Evolutionary conservation across 2,329 filamentous ascomycete species (phyloP), one percentile per base, ranked within the genome.

Genomic region (Cladosporium sp.): DNA sequence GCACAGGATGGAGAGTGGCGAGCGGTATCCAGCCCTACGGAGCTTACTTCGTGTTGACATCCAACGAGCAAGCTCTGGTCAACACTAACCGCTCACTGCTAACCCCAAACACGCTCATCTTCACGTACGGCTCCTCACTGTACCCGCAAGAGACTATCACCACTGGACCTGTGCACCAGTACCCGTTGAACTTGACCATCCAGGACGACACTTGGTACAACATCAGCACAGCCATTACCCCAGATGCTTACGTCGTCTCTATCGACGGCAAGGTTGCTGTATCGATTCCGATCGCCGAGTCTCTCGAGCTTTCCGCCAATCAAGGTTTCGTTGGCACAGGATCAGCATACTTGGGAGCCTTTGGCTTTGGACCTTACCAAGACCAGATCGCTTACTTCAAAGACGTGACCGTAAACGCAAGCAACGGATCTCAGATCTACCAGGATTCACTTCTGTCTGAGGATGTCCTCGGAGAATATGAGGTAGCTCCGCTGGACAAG

Each of bases 311-410:
- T 65, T 70, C 65, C 28, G 52, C 12, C 66, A 21, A 26, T 2
- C 15, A n/a, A 26, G n/a, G 54, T 18, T 59, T 26, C n/a, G 24
- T 41, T 4, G 54, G 63, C 21, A 47, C 62, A 1, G 63, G 63
- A 5, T 65, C 63, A 4, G 21, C 54, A 7, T 51, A 49, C 58
- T 62, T n/a, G 26, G 78, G 78, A 11, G 73, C 75, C 1, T 81
- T 78, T 66, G 80, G 78, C 0, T 80, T 82, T 57, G 80, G 81
- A 0, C 76, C 76, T 0, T 81, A 73, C 68, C 75, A 80, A 60
- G 79, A 81, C 57, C 78, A 82, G 21, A 69, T 69, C 2, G 75
- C 76, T 1, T 77, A 77, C 57, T 68, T 80, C 65, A 76, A 72
- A 36, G 75, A 81, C 68, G 77, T 80, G 6, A 32, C 41, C 3